Conservation (phyloP, 768 basidiomycete species). For the Leccinum barrowsii region DNA sequence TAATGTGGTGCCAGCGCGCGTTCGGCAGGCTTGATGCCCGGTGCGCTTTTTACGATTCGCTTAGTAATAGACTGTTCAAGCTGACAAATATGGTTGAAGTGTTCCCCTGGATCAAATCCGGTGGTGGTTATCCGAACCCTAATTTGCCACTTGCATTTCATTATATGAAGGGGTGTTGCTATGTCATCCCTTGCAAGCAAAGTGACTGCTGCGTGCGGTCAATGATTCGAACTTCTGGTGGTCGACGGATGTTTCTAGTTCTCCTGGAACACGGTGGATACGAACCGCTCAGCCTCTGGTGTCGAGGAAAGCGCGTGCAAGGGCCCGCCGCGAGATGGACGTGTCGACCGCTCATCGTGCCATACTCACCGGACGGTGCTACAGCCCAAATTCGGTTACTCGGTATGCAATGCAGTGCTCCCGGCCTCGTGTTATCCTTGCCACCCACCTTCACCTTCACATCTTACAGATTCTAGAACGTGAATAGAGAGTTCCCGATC, state of each 20-base stretch:
- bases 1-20: slow-evolving; percentile 10
- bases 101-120: slow-evolving; percentile 13
- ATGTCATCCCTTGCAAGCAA: slow-evolving; percentile 10
- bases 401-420: slow-evolving; percentile 20
- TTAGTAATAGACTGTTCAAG: background rate
- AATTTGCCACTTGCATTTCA: slow-evolving; percentile 15
- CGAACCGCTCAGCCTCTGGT: slow-evolving; percentile 3
- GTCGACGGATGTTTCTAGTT: slow-evolving; percentile 6
- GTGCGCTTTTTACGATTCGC: slow-evolving; percentile 11
- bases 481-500: slow-evolving; percentile 20
- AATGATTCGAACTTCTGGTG: slow-evolving; percentile 7
- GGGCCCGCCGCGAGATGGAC: slow-evolving; percentile 14
- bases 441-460: slow-evolving; percentile 23
- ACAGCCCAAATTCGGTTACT: slow-evolving; percentile 15
- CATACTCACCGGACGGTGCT: slow-evolving; percentile 7
- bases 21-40: slow-evolving; percentile 15
- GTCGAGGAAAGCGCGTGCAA: slow-evolving; percentile 13
- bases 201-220: slow-evolving; percentile 8
- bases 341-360: slow-evolving; percentile 16
- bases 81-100: slow-evolving; percentile 17
- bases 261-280: slow-evolving; percentile 12
- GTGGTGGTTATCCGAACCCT: slow-evolving; percentile 22
- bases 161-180: slow-evolving; percentile 19
- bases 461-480: slow-evolving; percentile 22
- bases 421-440: slow-evolving; percentile 29